Base-by-base conservation (phyloP, 441 rosid species). In the Lagerstroemia fauriei region DNA sequence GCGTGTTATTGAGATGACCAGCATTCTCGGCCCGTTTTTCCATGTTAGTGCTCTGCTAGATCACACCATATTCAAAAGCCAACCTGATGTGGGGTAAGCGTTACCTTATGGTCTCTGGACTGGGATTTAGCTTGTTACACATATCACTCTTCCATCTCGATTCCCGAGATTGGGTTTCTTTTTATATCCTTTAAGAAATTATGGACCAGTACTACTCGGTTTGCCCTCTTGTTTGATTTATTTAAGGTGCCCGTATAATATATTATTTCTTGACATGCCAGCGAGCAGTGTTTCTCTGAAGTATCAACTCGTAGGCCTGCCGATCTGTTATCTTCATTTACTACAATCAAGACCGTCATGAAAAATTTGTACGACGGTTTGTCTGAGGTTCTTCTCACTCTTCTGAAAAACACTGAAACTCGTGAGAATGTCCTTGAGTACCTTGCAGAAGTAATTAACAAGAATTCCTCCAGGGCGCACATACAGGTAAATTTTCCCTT, bases 21-120 rank as follows among this genome's bases (percentile, higher is more conserved):
- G 99, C 85, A 94, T 97, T 88, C 88, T 97, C 80, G 99, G 98
- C 6, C 98, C 99, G n/a, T 97, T 95, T 85, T 93, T 97, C 80
- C 98, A 94, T 85, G 93, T 93, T 17, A 95, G 99, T 80, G 97
- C 98, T 14, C 78, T 93, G 89, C 98, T 93, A 13, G 99, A 94
- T 90, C 89, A 90, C 47, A 75, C 91, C 50, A 91, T 91, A 76
- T 97, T 97, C 90, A 92, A 92, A 93, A 92, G 94, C 90, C 95
- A 92, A 83, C 99, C 98, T 46, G 99, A 97, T 86, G 96, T 97
- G 76, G 98, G 98, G 98, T 95, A 87, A 95, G 97, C 90, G 69
- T 1, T 76, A 68, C 34, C 71, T 51, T 41, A 22, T 50, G n/a
- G 59, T 48, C 68, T 70, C 16, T 66, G 83, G 27, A 34, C 47